Conservation (phyloP, 129 eudicot species). For the carrot (Daucus carota) region DNA sequence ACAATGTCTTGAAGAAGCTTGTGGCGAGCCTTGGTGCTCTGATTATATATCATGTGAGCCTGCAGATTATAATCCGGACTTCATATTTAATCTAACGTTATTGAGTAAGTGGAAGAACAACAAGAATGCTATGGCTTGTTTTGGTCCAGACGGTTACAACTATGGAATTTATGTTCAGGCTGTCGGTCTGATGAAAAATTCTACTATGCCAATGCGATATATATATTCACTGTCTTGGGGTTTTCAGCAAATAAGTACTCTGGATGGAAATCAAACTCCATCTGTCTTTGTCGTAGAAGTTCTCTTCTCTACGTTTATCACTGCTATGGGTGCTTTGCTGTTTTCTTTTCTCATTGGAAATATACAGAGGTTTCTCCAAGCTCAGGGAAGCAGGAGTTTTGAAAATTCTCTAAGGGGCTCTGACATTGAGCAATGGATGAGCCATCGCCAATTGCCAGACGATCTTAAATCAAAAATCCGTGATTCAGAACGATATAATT, state of each 20-base stretch:
- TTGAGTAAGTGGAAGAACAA: constrained; percentile 43
- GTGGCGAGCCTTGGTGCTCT: constrained; percentile 27
- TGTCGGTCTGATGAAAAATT: constrained; percentile 44
- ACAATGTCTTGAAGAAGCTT: constrained; percentile 74
- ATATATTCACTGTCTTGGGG: constrained; percentile 91
- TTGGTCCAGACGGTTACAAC: constrained; percentile 21
- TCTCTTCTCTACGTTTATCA: constrained; percentile 57
- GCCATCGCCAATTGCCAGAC: constrained; percentile 70
- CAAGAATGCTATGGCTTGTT: too few species aligned
- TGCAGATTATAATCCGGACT: constrained; percentile 9
- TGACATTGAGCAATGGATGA: constrained; percentile 95
- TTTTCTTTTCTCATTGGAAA: constrained; percentile 84
- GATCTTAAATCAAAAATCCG: constrained; percentile 52
- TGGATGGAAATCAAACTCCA: constrained; percentile 80
- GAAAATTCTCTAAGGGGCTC: constrained; percentile 83
- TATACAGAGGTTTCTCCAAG: constrained; percentile 87
- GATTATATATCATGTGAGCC: constrained; percentile 53
- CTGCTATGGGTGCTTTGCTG: constrained; percentile 69
- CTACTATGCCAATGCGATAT: constrained; percentile 43
- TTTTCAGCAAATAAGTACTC: constrained; percentile 92
- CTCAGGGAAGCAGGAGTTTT: constrained; percentile 77
- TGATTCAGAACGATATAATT: constrained; percentile 56
- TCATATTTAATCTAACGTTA: background rate
- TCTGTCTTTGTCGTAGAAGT: constrained; percentile 74
- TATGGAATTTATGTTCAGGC: constrained; percentile 66